These are phyloP conservation scores for Hibiscus trionum DNA, from an alignment of 345 rosid genomes.

Conservation along the genomic window DNA sequence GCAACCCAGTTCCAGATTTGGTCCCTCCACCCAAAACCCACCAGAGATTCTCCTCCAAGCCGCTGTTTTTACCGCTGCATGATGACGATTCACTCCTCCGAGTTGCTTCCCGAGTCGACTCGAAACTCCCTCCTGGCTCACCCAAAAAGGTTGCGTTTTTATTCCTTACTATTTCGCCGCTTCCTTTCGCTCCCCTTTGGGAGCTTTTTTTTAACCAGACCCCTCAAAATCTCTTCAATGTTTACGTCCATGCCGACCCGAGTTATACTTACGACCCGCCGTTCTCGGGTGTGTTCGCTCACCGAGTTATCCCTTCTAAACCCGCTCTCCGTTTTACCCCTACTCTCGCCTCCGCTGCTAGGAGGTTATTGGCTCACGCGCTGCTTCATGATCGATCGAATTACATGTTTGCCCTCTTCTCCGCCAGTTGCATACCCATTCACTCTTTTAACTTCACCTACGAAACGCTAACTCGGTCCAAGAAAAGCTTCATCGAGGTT, in stretches of 20 bases:
- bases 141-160: conserved; percentile 62
- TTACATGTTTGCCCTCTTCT: conserved; percentile 62
- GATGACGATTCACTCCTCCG: conserved; percentile 46
- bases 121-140: conserved; percentile 23
- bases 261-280: conserved; percentile 32
- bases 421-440: conserved; percentile 66
- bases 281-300: conserved; percentile 49
- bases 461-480: conserved; percentile 29
- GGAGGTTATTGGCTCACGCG: conserved; percentile 62
- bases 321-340: conserved; percentile 46
- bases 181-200: conserved; percentile 64
- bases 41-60: not conserved
- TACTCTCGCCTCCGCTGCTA: conserved; percentile 62
- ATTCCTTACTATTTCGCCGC: conserved; percentile 64
- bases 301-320: conserved; percentile 49
- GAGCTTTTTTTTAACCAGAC: conserved; percentile 44
- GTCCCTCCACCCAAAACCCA: conserved; percentile 4
- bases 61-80: conserved; percentile 20
- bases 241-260: conserved; percentile 75
- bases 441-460: conserved; percentile 54
- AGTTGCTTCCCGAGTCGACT: conserved; percentile 40
- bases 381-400: conserved; percentile 51
- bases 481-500: conserved; percentile 65
- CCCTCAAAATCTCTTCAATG: conserved; percentile 35
- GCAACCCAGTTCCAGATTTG: conserved; percentile 9